Base-by-base conservation (phyloP, 1,139 yeast genomes). In the Lodderomyces parapsilosis region DNA sequence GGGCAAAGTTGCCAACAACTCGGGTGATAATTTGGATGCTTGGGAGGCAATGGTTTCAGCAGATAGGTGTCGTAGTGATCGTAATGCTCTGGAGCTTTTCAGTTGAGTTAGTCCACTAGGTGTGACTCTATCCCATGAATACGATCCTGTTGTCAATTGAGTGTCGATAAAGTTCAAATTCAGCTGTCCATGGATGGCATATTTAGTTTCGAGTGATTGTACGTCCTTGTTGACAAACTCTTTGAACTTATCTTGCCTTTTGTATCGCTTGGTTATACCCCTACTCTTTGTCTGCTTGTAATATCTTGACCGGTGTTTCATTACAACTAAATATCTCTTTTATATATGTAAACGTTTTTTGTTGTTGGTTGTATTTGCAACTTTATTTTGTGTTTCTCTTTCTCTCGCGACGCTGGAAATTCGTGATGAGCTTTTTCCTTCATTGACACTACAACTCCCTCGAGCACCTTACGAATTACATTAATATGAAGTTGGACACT, bases 401-500 rank as follows among this genome's bases (percentile, higher is more conserved):
- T 14, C 22, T 32, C n/a, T 6, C 35, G n/a, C 10, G n/a, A n/a
- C 23, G 23, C 25, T 19, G 23, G 23, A 22, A 34, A 20, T 4
- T 13, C 19, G 34, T 32, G 28, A 39, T 15, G 25, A 36, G 32
- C 32, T 30, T 36, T 23, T 20, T 25, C 14, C 27, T 22, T 36
- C 37, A 24, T 25, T 25, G n/a, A n/a, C n/a, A 20, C 38, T 15
- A 17, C 4, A 14, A 19, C 2, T 17, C 19, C 19, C 18, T 13
- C 4, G 10, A 27, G 14, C 5, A 17, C 4, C 11, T 7, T 15
- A 11, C 17, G 17, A 13, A 13, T 27, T 13, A 19, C 20, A 34
- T 6, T 7, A n/a, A n/a, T n/a, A 91, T 91, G 97, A 93, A 90
- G 76, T 74, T 93, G 44, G 97, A 93, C 56, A 86, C 95, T 0